These are phyloP conservation scores for Cytospora paraplurivora DNA, from an alignment of 2,329 filamentous ascomycete genomes.

Conservation along the genomic window DNA sequence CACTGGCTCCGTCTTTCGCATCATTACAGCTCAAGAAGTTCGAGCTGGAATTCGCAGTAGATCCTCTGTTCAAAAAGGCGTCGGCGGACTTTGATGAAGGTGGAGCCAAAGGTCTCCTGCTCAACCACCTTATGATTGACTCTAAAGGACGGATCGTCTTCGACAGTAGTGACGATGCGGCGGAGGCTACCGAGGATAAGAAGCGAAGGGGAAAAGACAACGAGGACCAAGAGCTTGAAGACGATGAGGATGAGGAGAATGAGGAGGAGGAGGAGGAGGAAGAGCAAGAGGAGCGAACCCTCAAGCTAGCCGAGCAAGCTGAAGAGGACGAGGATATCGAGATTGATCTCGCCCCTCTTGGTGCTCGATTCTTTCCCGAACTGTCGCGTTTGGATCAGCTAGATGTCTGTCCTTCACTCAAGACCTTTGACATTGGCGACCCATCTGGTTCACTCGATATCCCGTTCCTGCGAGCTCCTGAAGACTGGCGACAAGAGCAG, in stretches of 20 bases:
- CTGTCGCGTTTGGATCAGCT: constrained; percentile 76
- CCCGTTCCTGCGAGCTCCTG: constrained; percentile 85
- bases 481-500: constrained; percentile 77
- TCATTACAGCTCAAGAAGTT: constrained; percentile 95
- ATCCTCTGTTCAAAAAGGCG: constrained; percentile 98
- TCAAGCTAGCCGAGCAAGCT: constrained; percentile 48
- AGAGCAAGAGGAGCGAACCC: constrained; percentile 39
- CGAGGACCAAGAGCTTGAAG: constrained; percentile 40
- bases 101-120: constrained; percentile 88
- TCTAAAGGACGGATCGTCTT: constrained; percentile 91
- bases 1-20: constrained; percentile 83
- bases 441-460: constrained; percentile 84
- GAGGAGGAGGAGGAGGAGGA: constrained; percentile 43
- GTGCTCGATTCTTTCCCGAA: constrained; percentile 82
- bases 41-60: constrained; percentile 93
- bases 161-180: constrained; percentile 90
- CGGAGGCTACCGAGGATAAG: constrained; percentile 51
- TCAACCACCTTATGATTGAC: constrained; percentile 98
- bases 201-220: constrained; percentile 39
- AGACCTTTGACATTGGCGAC: constrained; percentile 89
- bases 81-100: constrained; percentile 98
- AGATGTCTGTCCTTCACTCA: constrained; percentile 92
- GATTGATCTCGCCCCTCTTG: constrained; percentile 77
- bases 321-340: constrained; percentile 64
- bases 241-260: constrained; percentile 44